A percentile compares a stretch with the other conserved stretches of the same genome.
Conservation (phyloP, 345 rosid species). For the Psidium friedrichsthalianum region DNA sequence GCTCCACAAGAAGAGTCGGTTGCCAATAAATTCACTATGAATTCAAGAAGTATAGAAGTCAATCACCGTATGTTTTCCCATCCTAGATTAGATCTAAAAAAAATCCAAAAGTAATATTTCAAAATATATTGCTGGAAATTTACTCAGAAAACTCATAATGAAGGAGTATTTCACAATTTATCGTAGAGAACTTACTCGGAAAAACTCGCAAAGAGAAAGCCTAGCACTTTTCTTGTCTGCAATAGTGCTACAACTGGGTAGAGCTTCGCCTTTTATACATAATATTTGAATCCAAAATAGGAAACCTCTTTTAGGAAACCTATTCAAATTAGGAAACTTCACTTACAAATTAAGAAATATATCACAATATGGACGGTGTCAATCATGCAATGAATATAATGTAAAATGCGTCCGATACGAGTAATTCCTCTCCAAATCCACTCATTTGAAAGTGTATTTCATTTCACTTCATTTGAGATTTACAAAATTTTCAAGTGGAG, state of each 20-base stretch:
- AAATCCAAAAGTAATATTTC: neutral
- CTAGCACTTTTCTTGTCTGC: neutral
- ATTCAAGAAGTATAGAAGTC: neutral
- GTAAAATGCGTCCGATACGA: rapidly evolving
- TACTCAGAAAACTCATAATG: neutral
- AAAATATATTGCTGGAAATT: neutral
- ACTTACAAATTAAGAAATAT: neutral
- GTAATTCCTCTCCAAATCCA: neutral
- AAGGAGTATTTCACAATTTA: neutral
- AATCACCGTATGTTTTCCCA: neutral
- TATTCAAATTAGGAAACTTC: neutral
- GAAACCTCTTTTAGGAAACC: neutral
- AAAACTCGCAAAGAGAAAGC: neutral
- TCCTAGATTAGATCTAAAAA: neutral
- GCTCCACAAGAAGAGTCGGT: neutral
- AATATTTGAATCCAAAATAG: neutral
- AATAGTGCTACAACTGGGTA: neutral
- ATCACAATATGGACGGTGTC: neutral
- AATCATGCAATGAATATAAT: neutral
- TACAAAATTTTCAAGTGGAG: neutral
- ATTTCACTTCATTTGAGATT: neutral
- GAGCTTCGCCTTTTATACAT: neutral
- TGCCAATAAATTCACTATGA: neutral
- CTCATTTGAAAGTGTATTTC: neutral
- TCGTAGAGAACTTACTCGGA: neutral